phyloP scores from a whole-genome alignment of 2,329 filamentous ascomycete genomes.

The Ascochyta fabae region DNA sequence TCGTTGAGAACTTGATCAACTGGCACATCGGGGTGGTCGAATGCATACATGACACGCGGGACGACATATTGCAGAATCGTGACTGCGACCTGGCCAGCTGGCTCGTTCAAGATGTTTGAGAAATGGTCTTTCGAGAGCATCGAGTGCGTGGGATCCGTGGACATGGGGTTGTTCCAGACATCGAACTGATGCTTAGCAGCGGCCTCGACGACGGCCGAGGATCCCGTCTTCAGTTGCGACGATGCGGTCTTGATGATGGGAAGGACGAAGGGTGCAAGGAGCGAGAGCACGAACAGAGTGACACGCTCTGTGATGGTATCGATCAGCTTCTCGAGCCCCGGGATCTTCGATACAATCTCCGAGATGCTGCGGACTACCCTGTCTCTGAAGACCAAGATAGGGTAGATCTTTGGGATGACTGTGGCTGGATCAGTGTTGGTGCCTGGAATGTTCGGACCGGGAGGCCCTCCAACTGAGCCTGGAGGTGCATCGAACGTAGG shows the following conservation, averaged over 20 bases:
- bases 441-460: conserved; percentile 67
- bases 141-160: conserved; percentile 59
- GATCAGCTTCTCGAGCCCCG: conserved; percentile 85
- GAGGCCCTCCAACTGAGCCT: conserved; percentile 53
- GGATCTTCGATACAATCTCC: conserved; percentile 86
- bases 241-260: conserved; percentile 90
- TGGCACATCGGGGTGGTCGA: conserved; percentile 84
- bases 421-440: conserved; percentile 74
- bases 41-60: conserved; percentile 87
- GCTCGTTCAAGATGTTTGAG: conserved; percentile 57
- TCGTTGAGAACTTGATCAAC: conserved; percentile 85
- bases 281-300: conserved; percentile 87
- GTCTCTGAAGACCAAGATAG: conserved; percentile 91
- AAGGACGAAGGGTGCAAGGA: conserved; percentile 88
- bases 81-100: conserved; percentile 56
- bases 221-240: conserved; percentile 83
- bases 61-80: conserved; percentile 82
- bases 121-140: conserved; percentile 61
- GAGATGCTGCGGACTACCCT: conserved; percentile 89
- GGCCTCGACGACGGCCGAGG: conserved; percentile 69
- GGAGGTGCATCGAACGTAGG: conserved; percentile 51
- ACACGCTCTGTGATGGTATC: conserved; percentile 94
- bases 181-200: conserved; percentile 59
- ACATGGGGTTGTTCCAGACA: conserved; percentile 56
- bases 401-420: conserved; percentile 75